These are phyloP conservation scores for Pholiota molesta DNA, from an alignment of 768 basidiomycete species.

Conservation along the genomic window DNA sequence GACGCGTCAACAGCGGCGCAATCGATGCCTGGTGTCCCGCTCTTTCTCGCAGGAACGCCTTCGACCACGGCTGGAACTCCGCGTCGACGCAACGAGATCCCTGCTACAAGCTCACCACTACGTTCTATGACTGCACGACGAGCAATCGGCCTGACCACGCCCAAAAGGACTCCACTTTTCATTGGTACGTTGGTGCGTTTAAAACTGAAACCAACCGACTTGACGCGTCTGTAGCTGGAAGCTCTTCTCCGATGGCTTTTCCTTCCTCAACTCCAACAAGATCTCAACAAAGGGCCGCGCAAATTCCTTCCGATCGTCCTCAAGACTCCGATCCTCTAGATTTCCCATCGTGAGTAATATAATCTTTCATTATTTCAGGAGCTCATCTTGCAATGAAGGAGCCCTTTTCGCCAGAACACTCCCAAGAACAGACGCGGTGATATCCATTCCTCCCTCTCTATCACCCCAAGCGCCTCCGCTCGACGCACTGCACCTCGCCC, in stretches of 20 bases:
- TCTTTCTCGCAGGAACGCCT: constrained; percentile 59
- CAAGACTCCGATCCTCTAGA: constrained; percentile 68
- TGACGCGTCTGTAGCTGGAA: constrained; percentile 42
- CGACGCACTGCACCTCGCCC: constrained; percentile 41
- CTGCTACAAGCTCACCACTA: constrained; percentile 50
- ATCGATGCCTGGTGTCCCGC: constrained; percentile 46
- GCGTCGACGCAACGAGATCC: constrained; percentile 37
- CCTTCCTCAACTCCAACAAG: constrained; percentile 66
- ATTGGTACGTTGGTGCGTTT: constrained; percentile 38
- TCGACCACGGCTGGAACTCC: constrained; percentile 53
- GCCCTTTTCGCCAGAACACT: constrained; percentile 54
- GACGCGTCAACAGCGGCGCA: constrained; percentile 32
- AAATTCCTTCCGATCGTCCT: constrained; percentile 38
- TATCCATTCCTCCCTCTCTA: constrained; percentile 79
- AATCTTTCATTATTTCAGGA: neutral
- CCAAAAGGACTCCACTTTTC: constrained; percentile 56
- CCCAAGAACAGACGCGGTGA: constrained; percentile 84
- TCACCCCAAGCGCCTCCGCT: constrained; percentile 51
- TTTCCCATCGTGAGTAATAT: constrained; percentile 62
- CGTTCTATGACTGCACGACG: constrained; percentile 50
- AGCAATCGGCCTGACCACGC: constrained; percentile 58
- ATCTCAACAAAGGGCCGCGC: constrained; percentile 41
- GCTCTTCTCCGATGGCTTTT: constrained; percentile 66
- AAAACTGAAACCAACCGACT: neutral
- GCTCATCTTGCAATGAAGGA: constrained; percentile 35